phyloP scores from a whole-genome alignment of 495 filamentous ascomycete genomes.

The Daldinia vernicosa region DNA sequence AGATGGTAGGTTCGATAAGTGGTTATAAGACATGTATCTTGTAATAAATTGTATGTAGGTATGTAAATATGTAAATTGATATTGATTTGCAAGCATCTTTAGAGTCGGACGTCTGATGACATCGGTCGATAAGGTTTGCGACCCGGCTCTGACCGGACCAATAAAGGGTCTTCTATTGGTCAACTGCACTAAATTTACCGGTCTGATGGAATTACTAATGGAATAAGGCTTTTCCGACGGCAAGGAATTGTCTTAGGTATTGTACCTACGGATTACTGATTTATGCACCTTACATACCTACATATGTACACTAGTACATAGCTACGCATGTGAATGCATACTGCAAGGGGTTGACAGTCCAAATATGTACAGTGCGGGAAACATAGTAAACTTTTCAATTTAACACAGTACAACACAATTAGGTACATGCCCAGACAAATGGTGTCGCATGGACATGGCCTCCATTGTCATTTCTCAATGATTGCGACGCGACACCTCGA shows the following conservation, averaged over 20 bases:
- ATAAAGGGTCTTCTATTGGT: slow-evolving; percentile 50
- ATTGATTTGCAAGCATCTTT: slow-evolving; percentile 19
- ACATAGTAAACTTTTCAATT: not conserved
- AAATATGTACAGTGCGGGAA: not conserved
- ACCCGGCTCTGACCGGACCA: slow-evolving; percentile 53
- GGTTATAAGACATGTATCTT: too few relatives aligned
- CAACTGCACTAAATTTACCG: slow-evolving; percentile 10
- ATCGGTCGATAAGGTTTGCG: slow-evolving; percentile 42
- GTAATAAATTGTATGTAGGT: too few relatives aligned
- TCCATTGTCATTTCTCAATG: not conserved
- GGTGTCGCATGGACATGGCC: slow-evolving; percentile 28
- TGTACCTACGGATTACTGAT: too few relatives aligned
- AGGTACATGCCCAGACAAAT: not conserved
- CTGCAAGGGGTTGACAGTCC: too few relatives aligned
- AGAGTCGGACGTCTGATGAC: slow-evolving; percentile 47
- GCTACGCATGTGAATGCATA: too few relatives aligned
- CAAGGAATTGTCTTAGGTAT: too few relatives aligned
- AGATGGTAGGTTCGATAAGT: too few relatives aligned
- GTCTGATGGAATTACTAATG: not conserved
- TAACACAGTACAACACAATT: not conserved
- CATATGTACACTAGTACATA: too few relatives aligned
- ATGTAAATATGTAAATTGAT: too few relatives aligned
- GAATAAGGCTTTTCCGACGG: not conserved
- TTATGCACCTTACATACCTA: too few relatives aligned
- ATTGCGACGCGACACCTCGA: not conserved